Conservation (phyloP, 2,329 filamentous ascomycete genomes). For the Mollisiaceae sp. region DNA sequence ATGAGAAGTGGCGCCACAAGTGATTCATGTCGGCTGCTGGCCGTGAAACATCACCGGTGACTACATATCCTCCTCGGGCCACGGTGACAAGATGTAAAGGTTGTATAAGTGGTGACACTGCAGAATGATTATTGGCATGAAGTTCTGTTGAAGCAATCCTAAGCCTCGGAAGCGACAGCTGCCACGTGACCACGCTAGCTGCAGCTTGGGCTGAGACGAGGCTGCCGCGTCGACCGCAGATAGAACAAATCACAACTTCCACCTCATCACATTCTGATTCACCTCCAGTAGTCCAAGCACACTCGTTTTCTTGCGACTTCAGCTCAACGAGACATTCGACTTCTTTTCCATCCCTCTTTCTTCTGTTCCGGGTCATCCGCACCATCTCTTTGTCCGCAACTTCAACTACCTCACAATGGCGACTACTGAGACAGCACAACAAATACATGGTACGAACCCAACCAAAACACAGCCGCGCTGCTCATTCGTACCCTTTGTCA, state of each 20-base stretch:
- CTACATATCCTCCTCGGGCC: background rate
- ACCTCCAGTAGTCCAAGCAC: conserved; percentile 4
- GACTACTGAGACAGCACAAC: conserved; percentile 46
- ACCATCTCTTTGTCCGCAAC: conserved; percentile 10
- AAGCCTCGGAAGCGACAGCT: background rate
- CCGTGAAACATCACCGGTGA: background rate
- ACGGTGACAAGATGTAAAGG: background rate
- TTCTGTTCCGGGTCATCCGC: conserved; percentile 3
- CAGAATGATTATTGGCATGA: background rate
- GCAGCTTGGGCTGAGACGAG: background rate
- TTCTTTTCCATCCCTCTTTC: background rate
- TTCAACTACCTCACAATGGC: conserved; percentile 42
- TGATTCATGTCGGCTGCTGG: conserved; percentile 12
- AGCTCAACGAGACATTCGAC: conserved; percentile 1
- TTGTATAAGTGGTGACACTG: background rate
- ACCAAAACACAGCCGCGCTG: conserved; percentile 12
- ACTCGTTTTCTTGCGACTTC: conserved; percentile 3
- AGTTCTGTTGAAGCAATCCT: background rate
- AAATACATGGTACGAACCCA: conserved; percentile 50
- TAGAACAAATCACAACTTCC: conserved; percentile 12
- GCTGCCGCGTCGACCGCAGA: conserved; percentile 6
- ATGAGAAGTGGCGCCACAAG: conserved; percentile 3
- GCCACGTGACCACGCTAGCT: conserved; percentile 7
- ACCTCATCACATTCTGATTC: conserved; percentile 4
- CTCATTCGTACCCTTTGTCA: conserved; percentile 17